These are phyloP conservation scores for Furcasterigmium furcatum DNA, from an alignment of 2,329 filamentous ascomycete genomes.

Conservation along the genomic window DNA sequence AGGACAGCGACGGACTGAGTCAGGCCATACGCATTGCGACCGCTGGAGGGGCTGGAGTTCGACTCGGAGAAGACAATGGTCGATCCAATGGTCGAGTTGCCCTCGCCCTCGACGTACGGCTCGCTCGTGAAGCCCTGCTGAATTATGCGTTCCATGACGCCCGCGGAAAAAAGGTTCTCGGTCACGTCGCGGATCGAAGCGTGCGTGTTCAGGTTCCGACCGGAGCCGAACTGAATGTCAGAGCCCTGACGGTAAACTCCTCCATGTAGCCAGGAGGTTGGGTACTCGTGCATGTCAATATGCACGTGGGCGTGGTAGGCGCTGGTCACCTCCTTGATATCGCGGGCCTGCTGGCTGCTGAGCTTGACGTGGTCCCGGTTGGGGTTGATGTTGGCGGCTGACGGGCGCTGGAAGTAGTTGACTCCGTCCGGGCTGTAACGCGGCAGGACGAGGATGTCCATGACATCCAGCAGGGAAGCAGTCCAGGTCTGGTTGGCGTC, in stretches of 20 bases:
- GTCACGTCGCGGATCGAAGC: slow-evolving; percentile 14
- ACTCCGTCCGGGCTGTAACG: slow-evolving; percentile 28
- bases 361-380: slow-evolving; percentile 28
- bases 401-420: slow-evolving; percentile 24
- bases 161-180: slow-evolving; percentile 6
- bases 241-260: slow-evolving; percentile 11
- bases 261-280: slow-evolving; percentile 8
- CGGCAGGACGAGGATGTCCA: slow-evolving; percentile 23
- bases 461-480: slow-evolving; percentile 16
- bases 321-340: slow-evolving; percentile 21
- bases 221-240: slow-evolving; percentile 25
- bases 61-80: slow-evolving; percentile 17
- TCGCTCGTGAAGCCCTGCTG: slow-evolving; percentile 1
- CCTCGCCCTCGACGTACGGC: background rate
- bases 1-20: slow-evolving; percentile 6
- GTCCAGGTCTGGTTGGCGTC: slow-evolving; percentile 23
- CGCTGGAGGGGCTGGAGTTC: slow-evolving; percentile 12
- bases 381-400: slow-evolving; percentile 23
- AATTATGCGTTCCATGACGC: slow-evolving; percentile 2
- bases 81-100: background rate
- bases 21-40: slow-evolving; percentile 4
- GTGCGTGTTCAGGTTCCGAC: slow-evolving; percentile 28
- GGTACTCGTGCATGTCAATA: slow-evolving; percentile 27
- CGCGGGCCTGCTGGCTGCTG: slow-evolving; percentile 22
- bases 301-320: slow-evolving; percentile 17